Conservation (phyloP, 2,329 filamentous ascomycete species). For the Huntiella savannae region DNA sequence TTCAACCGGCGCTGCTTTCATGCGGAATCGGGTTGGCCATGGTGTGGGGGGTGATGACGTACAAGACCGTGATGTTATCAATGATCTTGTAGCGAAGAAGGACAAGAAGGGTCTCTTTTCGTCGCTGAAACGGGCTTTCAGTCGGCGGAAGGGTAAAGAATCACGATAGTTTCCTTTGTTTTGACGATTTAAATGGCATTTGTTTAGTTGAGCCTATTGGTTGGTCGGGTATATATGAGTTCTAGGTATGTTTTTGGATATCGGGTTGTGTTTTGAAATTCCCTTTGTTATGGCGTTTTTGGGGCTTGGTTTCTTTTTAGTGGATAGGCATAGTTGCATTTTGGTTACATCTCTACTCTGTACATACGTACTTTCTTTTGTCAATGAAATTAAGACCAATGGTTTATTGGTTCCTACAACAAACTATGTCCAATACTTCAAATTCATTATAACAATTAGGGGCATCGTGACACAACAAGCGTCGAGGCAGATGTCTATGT, state of each 20-base stretch:
- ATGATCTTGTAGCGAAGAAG: background rate
- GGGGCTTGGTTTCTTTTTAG: background rate
- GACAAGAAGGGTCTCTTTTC: constrained; percentile 11
- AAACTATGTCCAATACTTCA: too few relatives aligned
- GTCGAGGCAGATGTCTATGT: too few relatives aligned
- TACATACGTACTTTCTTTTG: too few relatives aligned
- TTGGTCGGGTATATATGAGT: background rate
- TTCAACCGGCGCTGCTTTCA: constrained; percentile 15
- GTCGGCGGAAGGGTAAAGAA: constrained; percentile 3
- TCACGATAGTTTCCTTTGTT: background rate
- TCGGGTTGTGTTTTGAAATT: background rate
- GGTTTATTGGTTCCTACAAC: too few relatives aligned
- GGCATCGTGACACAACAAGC: too few relatives aligned
- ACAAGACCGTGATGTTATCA: background rate
- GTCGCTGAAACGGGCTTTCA: constrained; percentile 11
- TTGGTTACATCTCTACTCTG: background rate
- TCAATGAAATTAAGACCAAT: too few relatives aligned
- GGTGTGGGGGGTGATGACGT: background rate
- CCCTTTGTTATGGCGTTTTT: background rate
- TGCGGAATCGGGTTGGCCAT: constrained; percentile 12
- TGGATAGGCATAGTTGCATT: background rate
- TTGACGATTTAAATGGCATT: background rate
- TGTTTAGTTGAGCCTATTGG: background rate
- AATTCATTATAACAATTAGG: too few relatives aligned
- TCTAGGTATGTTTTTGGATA: background rate